These are phyloP conservation scores for Lepidium sativum DNA, from an alignment of 345 rosid genomes.

Conservation along the genomic window DNA sequence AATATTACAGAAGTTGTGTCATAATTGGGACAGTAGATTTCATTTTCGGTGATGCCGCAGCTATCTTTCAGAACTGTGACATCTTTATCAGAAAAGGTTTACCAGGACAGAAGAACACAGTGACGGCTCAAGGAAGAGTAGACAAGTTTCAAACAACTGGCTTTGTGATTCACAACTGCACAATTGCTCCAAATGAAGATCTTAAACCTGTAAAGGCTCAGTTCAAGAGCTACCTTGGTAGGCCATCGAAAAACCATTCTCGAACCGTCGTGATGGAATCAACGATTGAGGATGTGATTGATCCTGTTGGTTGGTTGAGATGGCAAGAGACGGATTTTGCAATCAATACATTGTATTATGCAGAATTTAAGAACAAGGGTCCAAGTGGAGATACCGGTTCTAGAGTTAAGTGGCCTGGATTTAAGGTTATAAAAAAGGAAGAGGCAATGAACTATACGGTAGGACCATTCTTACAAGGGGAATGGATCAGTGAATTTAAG, in stretches of 20 bases:
- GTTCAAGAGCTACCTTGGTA: slow-evolving; percentile 57
- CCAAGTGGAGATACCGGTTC: slow-evolving; percentile 34
- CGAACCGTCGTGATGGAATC: slow-evolving; percentile 76
- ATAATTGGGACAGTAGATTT: slow-evolving; percentile 68
- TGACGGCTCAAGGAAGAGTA: slow-evolving; percentile 61
- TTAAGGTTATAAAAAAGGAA: slow-evolving; percentile 32
- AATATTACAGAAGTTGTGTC: slow-evolving; percentile 63
- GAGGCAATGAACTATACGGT: slow-evolving; percentile 57
- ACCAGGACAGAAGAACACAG: slow-evolving; percentile 43
- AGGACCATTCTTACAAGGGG: slow-evolving; percentile 48
- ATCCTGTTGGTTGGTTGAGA: slow-evolving; percentile 67
- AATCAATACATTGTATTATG: slow-evolving; percentile 46
- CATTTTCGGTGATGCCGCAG: slow-evolving; percentile 84
- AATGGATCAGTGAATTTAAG: slow-evolving; percentile 37
- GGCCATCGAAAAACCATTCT: slow-evolving; percentile 70
- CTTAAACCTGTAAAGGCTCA: slow-evolving; percentile 33
- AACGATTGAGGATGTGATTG: slow-evolving; percentile 46
- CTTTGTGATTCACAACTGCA: slow-evolving; percentile 63
- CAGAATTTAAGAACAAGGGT: slow-evolving; percentile 63
- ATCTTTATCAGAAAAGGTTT: slow-evolving; percentile 50
- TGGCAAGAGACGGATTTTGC: slow-evolving; percentile 49
- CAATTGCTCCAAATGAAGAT: slow-evolving; percentile 37
- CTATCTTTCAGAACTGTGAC: slow-evolving; percentile 66
- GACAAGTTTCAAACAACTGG: slow-evolving; percentile 63
- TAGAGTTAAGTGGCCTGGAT: slow-evolving; percentile 78